Percentiles rank a stretch among this genome's conserved stretches.
These are phyloP conservation scores for Elsinoe perseae DNA, from an alignment of 2,329 filamentous ascomycete genomes.

Conservation along the genomic window DNA sequence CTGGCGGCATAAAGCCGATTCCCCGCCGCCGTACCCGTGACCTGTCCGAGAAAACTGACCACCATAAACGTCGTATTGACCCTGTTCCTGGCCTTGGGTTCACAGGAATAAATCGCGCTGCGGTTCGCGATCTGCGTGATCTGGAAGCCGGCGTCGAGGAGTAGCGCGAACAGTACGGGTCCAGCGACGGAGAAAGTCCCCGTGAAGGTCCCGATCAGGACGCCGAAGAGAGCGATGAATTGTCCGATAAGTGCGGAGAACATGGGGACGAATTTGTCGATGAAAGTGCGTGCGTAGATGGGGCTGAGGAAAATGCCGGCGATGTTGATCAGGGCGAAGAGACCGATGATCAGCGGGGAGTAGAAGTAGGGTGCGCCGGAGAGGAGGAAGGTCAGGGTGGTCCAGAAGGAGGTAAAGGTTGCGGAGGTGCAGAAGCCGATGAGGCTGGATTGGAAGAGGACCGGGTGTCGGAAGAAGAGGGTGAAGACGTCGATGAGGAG, in stretches of 20 bases:
- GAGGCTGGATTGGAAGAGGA: constrained; percentile 62
- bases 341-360: constrained; percentile 58
- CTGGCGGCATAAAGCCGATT: constrained; percentile 48
- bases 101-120: constrained; percentile 60
- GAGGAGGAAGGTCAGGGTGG: constrained; percentile 71
- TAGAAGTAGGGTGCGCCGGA: constrained; percentile 62
- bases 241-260: constrained; percentile 60
- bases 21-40: constrained; percentile 54
- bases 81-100: constrained; percentile 62
- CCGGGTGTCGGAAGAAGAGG: constrained; percentile 57
- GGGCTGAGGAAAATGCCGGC: constrained; percentile 60
- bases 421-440: constrained; percentile 56
- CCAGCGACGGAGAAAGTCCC: constrained; percentile 60
- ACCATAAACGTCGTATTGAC: constrained; percentile 82
- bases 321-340: constrained; percentile 73
- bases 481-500: constrained; percentile 58
- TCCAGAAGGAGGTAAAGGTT: constrained; percentile 63
- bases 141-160: constrained; percentile 65
- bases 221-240: constrained; percentile 51
- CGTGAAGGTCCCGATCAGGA: constrained; percentile 60
- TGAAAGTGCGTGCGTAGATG: constrained; percentile 60
- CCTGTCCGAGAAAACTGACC: constrained; percentile 63
- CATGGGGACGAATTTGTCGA: constrained; percentile 61
- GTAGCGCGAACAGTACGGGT: constrained; percentile 62
- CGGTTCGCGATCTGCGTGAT: constrained; percentile 68